These are phyloP conservation scores for Fallopia convolvulus DNA, from an alignment of 148 eudicot species.

Conservation along the genomic window DNA sequence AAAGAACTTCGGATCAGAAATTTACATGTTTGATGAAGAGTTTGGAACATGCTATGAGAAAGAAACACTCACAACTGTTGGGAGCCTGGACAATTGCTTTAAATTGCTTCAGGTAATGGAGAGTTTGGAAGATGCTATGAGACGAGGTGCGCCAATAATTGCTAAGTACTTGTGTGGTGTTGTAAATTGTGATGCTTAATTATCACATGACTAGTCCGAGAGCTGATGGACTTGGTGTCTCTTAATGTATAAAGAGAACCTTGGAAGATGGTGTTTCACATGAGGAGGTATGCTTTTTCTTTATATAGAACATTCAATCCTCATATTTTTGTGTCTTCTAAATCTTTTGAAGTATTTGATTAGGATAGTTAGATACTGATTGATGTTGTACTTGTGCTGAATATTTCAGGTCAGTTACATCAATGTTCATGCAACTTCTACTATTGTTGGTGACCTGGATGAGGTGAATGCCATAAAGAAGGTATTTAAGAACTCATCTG, in stretches of 20 bases:
- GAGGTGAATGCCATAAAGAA: conserved; percentile 90
- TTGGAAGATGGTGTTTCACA: conserved; percentile 82
- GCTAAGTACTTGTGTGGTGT: conserved; percentile 93
- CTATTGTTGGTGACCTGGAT: conserved; percentile 79
- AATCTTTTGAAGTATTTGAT: neutral
- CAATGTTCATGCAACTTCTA: conserved; percentile 92
- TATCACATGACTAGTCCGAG: conserved; percentile 95
- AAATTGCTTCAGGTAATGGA: conserved; percentile 57
- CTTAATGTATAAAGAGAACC: conserved; percentile 69
- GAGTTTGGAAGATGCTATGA: conserved; percentile 94
- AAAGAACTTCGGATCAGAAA: too few relatives aligned
- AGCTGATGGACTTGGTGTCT: conserved; percentile 93
- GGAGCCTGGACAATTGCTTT: neutral
- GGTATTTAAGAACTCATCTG: conserved; percentile 48
- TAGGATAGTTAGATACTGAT: neutral
- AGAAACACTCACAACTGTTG: too few relatives aligned
- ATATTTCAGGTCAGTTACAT: conserved; percentile 73
- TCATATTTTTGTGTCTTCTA: neutral
- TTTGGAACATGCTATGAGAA: too few relatives aligned
- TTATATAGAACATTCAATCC: neutral
- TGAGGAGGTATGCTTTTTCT: conserved; percentile 57
- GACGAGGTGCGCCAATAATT: conserved; percentile 78
- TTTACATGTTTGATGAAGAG: too few relatives aligned
- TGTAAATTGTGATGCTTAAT: conserved; percentile 86
- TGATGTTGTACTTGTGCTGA: conserved; percentile 3